Base-by-base conservation (phyloP, 495 filamentous ascomycete genomes). In the Neurospora sp. region DNA sequence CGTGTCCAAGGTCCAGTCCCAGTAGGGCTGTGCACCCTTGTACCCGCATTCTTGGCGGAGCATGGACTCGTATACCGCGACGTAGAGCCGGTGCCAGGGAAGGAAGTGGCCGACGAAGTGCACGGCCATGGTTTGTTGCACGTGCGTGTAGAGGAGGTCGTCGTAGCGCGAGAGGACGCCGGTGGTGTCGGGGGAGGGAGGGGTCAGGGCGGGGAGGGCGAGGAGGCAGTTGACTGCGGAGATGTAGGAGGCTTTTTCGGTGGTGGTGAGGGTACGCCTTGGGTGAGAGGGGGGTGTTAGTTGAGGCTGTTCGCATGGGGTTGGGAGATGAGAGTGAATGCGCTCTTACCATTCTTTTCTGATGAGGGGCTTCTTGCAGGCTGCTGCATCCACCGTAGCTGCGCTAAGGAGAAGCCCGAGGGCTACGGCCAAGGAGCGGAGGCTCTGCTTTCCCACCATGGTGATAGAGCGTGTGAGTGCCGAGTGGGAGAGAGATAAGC, bases 41-140 rank as follows among this genome's bases (percentile, higher is more conserved):
- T 83, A 83, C 41, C 77, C 79, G 74, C 83, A 84, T 74, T 80
- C 72, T 16, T 76, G 72, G 39, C 82, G 78, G 42, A 84, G 78
- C 75, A 81, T 80, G 73, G 77, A 74, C 74, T 84, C 83, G 71
- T 81, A 83, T 39, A 76, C 78, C 78, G 78, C 80, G 69, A 82
- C 73, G 72, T 78, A 83, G 75, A 80, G 77, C 49, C 82, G 75
- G 75, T 84, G 83, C 77, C 80, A 84, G 54, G 82, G 77, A 16
- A 84, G 81, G 74, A 84, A 84, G 77, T 83, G 82, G 12, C 37
- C 37, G 12, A 78, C 77, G 75, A 79, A 81, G 78, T 84, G 83
- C 35, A 84, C 81, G 39, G 37, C 16, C 18, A 76, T 73, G 6
- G 83, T 83, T 60, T 82, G 77, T 37, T 77, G 76, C 72, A 82